phyloP scores from a whole-genome alignment of 176 grass and related monocot genomes.

The Musa acuminata region DNA sequence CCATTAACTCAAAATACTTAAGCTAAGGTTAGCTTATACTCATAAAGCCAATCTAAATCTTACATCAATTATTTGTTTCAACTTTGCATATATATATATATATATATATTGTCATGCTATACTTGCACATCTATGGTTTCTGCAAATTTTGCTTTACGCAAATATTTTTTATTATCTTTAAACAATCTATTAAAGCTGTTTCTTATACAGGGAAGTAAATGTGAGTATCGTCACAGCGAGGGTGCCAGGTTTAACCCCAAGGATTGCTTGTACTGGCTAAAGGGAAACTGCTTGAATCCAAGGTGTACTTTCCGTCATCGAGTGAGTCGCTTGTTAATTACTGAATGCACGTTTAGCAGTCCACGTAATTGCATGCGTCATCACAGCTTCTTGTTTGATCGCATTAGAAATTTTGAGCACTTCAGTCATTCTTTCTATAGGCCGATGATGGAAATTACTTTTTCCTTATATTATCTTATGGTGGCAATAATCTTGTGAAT shows the following conservation, averaged over 20 bases:
- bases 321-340: conserved; percentile 22
- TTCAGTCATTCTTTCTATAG: too few relatives aligned
- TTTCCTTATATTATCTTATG: too few relatives aligned
- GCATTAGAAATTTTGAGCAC: not conserved
- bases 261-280: conserved; percentile 72
- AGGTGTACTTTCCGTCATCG: conserved; percentile 61
- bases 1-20: too few relatives aligned
- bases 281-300: conserved; percentile 48
- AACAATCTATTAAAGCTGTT: not conserved
- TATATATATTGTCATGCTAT: too few relatives aligned
- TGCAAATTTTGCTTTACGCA: too few relatives aligned
- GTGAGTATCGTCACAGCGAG: conserved; percentile 52
- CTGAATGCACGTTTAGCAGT: not conserved
- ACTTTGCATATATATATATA: too few relatives aligned
- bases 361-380: not conserved
- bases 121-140: too few relatives aligned
- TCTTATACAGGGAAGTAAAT: conserved; percentile 39
- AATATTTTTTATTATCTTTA: not conserved
- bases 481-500: too few relatives aligned
- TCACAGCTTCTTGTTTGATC: not conserved
- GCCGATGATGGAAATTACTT: too few relatives aligned
- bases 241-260: conserved; percentile 62
- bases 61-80: too few relatives aligned
- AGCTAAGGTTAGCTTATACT: too few relatives aligned
- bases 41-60: too few relatives aligned